Evolutionary conservation across 257 asterid species (phyloP).

Genomic region (Nicotiana noctiflora): DNA sequence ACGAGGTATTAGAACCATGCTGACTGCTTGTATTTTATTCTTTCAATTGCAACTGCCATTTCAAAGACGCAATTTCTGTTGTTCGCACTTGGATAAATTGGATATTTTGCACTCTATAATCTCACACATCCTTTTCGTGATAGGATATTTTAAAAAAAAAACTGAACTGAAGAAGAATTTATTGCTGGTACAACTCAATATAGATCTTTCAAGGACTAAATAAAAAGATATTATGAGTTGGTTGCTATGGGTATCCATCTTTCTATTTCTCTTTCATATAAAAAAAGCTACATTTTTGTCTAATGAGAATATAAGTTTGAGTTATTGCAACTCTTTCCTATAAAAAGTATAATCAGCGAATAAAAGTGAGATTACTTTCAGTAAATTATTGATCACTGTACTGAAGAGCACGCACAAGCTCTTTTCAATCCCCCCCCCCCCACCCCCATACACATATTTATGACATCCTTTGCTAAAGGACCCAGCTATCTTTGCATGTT

Average conservation of each 20-base stretch:
- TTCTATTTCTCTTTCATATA: neutral
- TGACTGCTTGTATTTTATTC: neutral
- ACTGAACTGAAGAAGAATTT: neutral
- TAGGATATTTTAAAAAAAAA: neutral
- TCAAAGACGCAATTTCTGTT: neutral
- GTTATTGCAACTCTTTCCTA: neutral
- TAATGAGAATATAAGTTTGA: neutral
- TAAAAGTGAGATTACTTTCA: neutral
- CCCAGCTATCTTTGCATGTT: neutral
- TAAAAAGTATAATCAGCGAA: neutral
- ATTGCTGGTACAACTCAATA: neutral
- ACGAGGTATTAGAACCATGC: neutral
- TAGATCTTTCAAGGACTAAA: neutral
- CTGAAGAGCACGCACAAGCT: neutral
- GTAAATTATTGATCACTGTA: neutral
- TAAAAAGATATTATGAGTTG: neutral
- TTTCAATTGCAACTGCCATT: constrained; percentile 8
- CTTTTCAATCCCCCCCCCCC: too few species aligned
- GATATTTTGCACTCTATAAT: neutral
- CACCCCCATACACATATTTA: neutral
- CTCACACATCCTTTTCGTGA: neutral
- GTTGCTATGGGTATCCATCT: neutral
- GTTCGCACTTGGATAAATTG: neutral
- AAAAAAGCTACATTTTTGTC: neutral
- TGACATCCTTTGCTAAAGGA: neutral